These are phyloP conservation scores for Caloboletus firmus DNA, from an alignment of 1,284 basidiomycete species.

Conservation along the genomic window DNA sequence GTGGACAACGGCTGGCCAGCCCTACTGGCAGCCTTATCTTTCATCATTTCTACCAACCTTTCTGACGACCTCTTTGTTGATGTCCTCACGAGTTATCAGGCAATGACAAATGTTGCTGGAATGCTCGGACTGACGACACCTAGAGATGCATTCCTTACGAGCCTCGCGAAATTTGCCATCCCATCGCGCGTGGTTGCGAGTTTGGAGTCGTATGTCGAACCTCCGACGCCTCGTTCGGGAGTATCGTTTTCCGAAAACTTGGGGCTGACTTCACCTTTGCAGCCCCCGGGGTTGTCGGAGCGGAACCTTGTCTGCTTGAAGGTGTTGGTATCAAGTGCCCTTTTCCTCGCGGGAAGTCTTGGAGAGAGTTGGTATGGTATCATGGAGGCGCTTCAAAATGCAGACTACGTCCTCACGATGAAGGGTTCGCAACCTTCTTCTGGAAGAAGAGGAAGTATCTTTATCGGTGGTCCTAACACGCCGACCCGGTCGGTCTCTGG, in stretches of 20 bases:
- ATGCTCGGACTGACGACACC: slow-evolving; percentile 82
- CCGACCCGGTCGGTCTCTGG: slow-evolving; percentile 41
- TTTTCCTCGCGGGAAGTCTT: slow-evolving; percentile 82
- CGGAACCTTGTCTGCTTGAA: slow-evolving; percentile 91
- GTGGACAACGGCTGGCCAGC: slow-evolving; percentile 88
- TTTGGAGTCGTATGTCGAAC: slow-evolving; percentile 71
- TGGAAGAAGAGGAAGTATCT: slow-evolving; percentile 38
- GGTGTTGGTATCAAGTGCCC: slow-evolving; percentile 74
- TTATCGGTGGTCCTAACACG: slow-evolving; percentile 33
- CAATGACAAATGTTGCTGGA: slow-evolving; percentile 87
- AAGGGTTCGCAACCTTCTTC: slow-evolving; percentile 43
- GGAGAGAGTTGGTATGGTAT: slow-evolving; percentile 90
- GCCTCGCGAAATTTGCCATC: slow-evolving; percentile 84
- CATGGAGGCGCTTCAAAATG: slow-evolving; percentile 88
- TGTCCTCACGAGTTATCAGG: slow-evolving; percentile 77
- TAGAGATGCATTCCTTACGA: slow-evolving; percentile 90
- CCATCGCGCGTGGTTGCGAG: slow-evolving; percentile 85
- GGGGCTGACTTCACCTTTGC: slow-evolving; percentile 52
- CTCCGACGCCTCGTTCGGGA: slow-evolving; percentile 59
- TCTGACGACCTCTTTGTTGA: slow-evolving; percentile 88
- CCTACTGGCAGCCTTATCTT: slow-evolving; percentile 84
- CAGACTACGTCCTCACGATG: slow-evolving; percentile 81
- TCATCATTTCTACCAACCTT: slow-evolving; percentile 85
- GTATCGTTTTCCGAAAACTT: slow-evolving; percentile 71
- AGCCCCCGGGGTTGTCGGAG: slow-evolving; percentile 77